Evolutionary conservation across 805 yeast species (phyloP), one percentile per base, ranked within the genome.

Genomic region (Myxozyma kluyveri): DNA sequence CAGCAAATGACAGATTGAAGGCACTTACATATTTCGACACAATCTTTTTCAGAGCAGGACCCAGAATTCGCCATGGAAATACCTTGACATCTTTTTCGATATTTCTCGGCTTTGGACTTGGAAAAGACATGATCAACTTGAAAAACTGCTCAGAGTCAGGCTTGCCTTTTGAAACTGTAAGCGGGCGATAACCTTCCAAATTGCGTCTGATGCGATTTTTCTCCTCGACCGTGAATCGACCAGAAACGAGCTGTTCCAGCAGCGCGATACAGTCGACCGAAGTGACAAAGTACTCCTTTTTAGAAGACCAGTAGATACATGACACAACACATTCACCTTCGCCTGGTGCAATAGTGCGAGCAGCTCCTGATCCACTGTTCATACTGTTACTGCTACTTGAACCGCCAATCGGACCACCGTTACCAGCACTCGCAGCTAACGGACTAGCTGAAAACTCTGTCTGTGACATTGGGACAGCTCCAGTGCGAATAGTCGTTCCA

Each of bases 61-160:
- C 75, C 23, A 83, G 67, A 40, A 74, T 72, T 19, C 64, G 61
- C 88, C 88, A 83, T 23, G 72, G 70, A 61, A 83, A 79, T 3
- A 83, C 86, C 63, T 83, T 83, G 54, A 83, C 76, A 63, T 82
- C 86, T 64, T 83, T 83, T 60, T 81, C 88, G 41, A 83, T 83
- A 57, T 81, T 82, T 38, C 88, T 69, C 3, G 88, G 88, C 57
- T 80, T 72, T 1, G 88, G 88, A 50, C 73, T 73, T 26, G 77
- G 77, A 72, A 77, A 83, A 29, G 73, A 67, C 88, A 83, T 83
- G 33, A 83, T 75, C 45, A 75, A 59, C 63, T 70, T 64, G 63
- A 76, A 77, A 46, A 77, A 72, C 24, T 64, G 61, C 40, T 66
- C 67, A 37, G 65, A 64, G 23, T 73, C 73, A 10, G 63, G 64